Base-by-base conservation (phyloP, 169 alveolate species). In the Eimeria maxima region DNA sequence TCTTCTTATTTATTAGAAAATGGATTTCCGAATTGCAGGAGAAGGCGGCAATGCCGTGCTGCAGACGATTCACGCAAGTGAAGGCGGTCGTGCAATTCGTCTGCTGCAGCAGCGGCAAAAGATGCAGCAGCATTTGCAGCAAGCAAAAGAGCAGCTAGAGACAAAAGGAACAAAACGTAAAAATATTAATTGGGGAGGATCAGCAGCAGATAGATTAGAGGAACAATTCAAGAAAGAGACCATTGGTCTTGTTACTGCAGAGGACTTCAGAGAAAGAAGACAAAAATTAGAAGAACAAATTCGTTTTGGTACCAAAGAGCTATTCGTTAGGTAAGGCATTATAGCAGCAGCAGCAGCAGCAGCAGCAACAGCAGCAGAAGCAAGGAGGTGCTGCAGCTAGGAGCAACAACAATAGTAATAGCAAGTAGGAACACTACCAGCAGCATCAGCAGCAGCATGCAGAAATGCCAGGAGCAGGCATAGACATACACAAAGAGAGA, bases 31-130 rank as follows among this genome's bases (percentile, higher is more conserved):
- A 45, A 84, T 84, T n/a, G 78, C 69, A 20, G 93, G 93, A 42
- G 96, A 94, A 73, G 69, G 94, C 73, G 96, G 94, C 84, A 94
- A 94, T 81, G 93, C 94, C 78, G 93, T 94, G 47, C 78, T 94
- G 84, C 96, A 94, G 95, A 94, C 95, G 38, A 94, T 94, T 44
- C 94, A 94, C 93, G 81, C 96, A 78, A 55, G 94, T 5, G 96
- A 94, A 38, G 96, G 95, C 24, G 96, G 96, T 2, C 69, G 96
- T 22, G 96, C 96, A 0, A 65, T 94, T n/a, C 94, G 90, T 33
- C 69, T 89, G 87, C 94, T 95, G 55, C 81, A 63, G 84, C 57
- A 50, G 57, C 57, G 57, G 57, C 57, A 50, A 50, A 50, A 50
- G 57, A 50, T 50, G 57, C 57, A 50, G 57, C 57, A 74, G 94